phyloP scores from a whole-genome alignment of 192 early-diverging fungal genomes.

The Gorgonomyces haynaldii region DNA sequence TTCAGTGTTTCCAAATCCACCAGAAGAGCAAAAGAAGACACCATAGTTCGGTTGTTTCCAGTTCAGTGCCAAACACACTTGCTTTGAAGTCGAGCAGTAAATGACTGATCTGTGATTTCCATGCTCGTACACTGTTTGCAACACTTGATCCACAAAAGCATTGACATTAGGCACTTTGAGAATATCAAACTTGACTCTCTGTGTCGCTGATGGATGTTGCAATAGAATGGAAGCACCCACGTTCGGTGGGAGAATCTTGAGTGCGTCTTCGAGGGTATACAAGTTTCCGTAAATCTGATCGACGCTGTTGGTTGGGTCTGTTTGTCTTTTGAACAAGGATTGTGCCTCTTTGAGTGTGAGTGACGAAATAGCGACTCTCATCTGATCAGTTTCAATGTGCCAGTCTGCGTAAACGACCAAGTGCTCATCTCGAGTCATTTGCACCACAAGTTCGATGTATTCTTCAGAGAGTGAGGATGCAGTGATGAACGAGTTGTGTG shows the following conservation, averaged over 20 bases:
- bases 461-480: constrained; percentile 84
- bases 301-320: background rate
- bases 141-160: constrained; percentile 74
- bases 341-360: constrained; percentile 63
- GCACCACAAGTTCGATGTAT: constrained; percentile 80
- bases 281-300: constrained; percentile 14
- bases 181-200: constrained; percentile 38
- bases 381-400: constrained; percentile 22
- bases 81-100: constrained; percentile 85
- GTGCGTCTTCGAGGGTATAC: constrained; percentile 52
- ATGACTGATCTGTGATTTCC: constrained; percentile 47
- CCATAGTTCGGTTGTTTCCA: constrained; percentile 99
- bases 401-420: constrained; percentile 79
- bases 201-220: constrained; percentile 69
- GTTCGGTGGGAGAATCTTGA: constrained; percentile 61
- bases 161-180: constrained; percentile 63
- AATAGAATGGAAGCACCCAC: constrained; percentile 81
- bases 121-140: constrained; percentile 77
- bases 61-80: constrained; percentile 84
- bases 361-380: constrained; percentile 37
- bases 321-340: constrained; percentile 11
- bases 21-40: constrained; percentile 86
- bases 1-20: constrained; percentile 44
- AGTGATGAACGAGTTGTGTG: constrained; percentile 61
- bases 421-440: constrained; percentile 75